Evolutionary conservation across 2,329 filamentous ascomycete species (phyloP).

Genomic region (Fonsecaea erecta): DNA sequence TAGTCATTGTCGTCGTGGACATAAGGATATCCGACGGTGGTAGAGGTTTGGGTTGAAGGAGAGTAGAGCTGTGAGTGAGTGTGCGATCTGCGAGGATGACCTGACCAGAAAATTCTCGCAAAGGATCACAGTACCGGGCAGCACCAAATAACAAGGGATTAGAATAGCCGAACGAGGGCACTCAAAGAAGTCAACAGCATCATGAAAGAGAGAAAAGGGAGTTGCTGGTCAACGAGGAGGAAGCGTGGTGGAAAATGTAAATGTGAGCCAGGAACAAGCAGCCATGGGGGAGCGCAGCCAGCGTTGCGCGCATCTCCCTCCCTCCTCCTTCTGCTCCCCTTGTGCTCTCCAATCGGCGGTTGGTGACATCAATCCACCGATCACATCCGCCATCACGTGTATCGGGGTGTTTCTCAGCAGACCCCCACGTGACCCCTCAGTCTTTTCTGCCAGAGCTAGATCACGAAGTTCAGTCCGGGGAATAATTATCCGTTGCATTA

Average conservation of each 20-base stretch:
- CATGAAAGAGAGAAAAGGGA: neutral
- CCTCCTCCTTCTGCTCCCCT: neutral
- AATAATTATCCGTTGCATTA: no score
- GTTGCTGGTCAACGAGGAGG: neutral
- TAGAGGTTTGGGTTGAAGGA: conserved; percentile 6
- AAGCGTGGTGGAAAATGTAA: conserved; percentile 10
- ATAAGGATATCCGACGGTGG: conserved; percentile 17
- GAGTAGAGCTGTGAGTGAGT: conserved; percentile 20
- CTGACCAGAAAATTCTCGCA: conserved; percentile 7
- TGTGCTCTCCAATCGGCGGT: conserved; percentile 2
- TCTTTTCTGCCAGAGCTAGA: no score
- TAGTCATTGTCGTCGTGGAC: conserved; percentile 36
- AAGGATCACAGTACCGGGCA: conserved; percentile 12
- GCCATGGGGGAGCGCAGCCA: conserved; percentile 1
- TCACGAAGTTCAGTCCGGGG: no score
- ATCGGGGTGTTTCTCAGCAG: neutral
- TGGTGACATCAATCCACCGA: conserved; percentile 15
- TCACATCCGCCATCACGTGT: conserved; percentile 9
- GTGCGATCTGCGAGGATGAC: conserved; percentile 19
- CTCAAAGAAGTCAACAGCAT: conserved; percentile 6
- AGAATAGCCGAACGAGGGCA: neutral
- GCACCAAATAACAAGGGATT: neutral
- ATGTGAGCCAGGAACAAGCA: neutral
- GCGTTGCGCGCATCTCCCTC: conserved; percentile 7
- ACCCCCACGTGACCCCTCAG: no score